Conservation (phyloP, 495 filamentous ascomycete genomes). For the Lasiosphaeris hirsuta region DNA sequence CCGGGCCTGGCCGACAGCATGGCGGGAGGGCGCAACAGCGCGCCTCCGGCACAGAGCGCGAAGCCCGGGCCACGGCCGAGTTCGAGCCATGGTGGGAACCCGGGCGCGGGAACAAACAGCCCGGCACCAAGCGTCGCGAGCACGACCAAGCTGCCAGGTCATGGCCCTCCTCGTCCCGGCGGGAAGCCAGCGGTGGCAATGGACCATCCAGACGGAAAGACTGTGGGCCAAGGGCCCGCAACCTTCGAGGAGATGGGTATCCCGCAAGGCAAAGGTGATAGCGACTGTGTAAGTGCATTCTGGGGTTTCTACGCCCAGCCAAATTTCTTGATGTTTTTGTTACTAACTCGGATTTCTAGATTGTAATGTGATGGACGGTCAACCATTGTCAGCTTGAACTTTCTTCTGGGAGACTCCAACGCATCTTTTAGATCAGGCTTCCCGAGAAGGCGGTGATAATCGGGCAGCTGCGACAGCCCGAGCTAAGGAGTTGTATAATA, state of each 20-base stretch:
- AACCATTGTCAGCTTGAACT: too few relatives aligned
- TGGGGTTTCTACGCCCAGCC: neutral
- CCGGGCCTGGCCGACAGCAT: constrained; percentile 23
- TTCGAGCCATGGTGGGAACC: constrained; percentile 22
- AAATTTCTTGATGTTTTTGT: neutral
- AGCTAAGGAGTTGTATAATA: too few relatives aligned
- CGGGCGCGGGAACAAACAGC: constrained; percentile 26
- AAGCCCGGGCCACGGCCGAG: constrained; percentile 7
- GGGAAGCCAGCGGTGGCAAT: neutral
- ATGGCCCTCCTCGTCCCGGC: constrained; percentile 5
- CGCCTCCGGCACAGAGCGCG: constrained; percentile 28
- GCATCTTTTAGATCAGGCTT: too few relatives aligned
- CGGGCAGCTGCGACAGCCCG: too few relatives aligned
- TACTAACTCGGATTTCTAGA: constrained; percentile 14
- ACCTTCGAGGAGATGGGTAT: constrained; percentile 99
- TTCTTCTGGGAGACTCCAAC: neutral
- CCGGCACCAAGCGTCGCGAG: constrained; percentile 30
- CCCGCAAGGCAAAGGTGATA: constrained; percentile 69
- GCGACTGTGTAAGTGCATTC: constrained; percentile 78
- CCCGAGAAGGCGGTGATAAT: too few relatives aligned
- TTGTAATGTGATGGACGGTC: constrained; percentile 21
- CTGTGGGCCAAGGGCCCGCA: constrained; percentile 77
- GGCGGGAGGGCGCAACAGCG: constrained; percentile 27
- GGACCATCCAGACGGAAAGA: constrained; percentile 38
- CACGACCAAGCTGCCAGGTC: constrained; percentile 17